These are phyloP conservation scores for Helenozyma rhizophorensis DNA, from an alignment of 805 yeast species.

Conservation along the genomic window DNA sequence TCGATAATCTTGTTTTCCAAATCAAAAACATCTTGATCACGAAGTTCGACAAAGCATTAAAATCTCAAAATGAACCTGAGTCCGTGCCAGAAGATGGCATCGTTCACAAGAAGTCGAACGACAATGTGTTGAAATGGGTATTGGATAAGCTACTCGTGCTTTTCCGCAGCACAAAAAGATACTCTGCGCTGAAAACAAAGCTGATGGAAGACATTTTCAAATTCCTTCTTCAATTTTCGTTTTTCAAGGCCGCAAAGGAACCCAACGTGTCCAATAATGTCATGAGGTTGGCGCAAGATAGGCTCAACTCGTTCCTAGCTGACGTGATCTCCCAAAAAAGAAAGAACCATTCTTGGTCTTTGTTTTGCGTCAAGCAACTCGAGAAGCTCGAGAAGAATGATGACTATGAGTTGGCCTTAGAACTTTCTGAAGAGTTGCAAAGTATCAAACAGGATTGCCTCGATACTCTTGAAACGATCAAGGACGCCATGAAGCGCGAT, in stretches of 20 bases:
- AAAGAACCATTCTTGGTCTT: slow-evolving; percentile 59
- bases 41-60: slow-evolving; percentile 21
- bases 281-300: slow-evolving; percentile 48
- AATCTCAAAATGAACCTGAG: slow-evolving; percentile 12
- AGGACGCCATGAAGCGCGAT: slow-evolving; percentile 15
- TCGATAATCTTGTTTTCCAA: slow-evolving; percentile 16
- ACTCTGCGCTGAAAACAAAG: slow-evolving; percentile 9
- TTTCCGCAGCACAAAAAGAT: slow-evolving; percentile 41
- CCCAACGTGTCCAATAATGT: slow-evolving; percentile 29
- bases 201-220: slow-evolving; percentile 36
- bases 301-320: slow-evolving; percentile 64
- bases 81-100: slow-evolving; percentile 13
- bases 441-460: slow-evolving; percentile 47
- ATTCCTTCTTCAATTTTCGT: slow-evolving; percentile 38
- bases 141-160: slow-evolving; percentile 55
- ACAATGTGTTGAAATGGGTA: slow-evolving; percentile 49
- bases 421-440: slow-evolving; percentile 56
- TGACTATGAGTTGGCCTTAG: slow-evolving; percentile 19
- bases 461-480: slow-evolving; percentile 35
- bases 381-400: slow-evolving; percentile 21
- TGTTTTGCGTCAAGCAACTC: slow-evolving; percentile 41
- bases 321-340: slow-evolving; percentile 47
- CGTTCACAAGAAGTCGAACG: slow-evolving; percentile 20
- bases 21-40: slow-evolving; percentile 20
- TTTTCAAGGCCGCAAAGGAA: slow-evolving; percentile 25